Evolutionary conservation across 768 basidiomycete species (phyloP), one percentile per base, ranked within the genome.

Genomic region (Pulveroboletus sp.): DNA sequence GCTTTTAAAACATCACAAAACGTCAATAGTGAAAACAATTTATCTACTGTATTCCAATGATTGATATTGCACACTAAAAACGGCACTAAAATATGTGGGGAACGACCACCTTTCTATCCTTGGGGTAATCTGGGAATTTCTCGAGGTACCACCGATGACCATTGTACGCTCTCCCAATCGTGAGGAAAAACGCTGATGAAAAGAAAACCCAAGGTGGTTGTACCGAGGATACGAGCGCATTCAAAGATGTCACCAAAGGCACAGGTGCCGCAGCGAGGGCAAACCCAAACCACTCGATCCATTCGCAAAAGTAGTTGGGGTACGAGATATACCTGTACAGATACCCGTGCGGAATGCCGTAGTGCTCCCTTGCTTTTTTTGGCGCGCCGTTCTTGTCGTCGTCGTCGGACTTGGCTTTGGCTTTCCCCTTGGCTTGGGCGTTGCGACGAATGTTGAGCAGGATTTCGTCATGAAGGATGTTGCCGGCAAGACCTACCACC

Each of bases 251-350:
- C 60, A 43, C 17, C 50, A 40, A 45, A 17, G 76, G 80, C 1
- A 75, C 8, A 1, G 84, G 81, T 6, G 80, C 71, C 4, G 89
- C 79, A 6, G 90, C 88, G 33, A 97, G 64, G 2, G 90, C 87
- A 65, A 86, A 97, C 8, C 89, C 92, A 10, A 81, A 56, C 94
- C 94, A 98, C 69, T 98, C 95, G 47, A 87, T 50, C 95, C 95
- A 98, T 64, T 97, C 95, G 69, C 86, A 92, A 17, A 92, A 71
- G 70, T 97, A 98, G 66, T 97, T 93, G 10, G 95, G 95, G 70
- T 85, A 95, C 6, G 92, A 91, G 58, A 97, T 73, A 61, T 80
- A 84, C 36, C 65, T 59, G 74, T 87, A 97, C 16, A 95, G 71
- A 19, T 81, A 77, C 0, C 88, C 90, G 43, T 85, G 78, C 0